Conservation (phyloP, 148 eudicot genomes). For the Linanthus parryae region DNA sequence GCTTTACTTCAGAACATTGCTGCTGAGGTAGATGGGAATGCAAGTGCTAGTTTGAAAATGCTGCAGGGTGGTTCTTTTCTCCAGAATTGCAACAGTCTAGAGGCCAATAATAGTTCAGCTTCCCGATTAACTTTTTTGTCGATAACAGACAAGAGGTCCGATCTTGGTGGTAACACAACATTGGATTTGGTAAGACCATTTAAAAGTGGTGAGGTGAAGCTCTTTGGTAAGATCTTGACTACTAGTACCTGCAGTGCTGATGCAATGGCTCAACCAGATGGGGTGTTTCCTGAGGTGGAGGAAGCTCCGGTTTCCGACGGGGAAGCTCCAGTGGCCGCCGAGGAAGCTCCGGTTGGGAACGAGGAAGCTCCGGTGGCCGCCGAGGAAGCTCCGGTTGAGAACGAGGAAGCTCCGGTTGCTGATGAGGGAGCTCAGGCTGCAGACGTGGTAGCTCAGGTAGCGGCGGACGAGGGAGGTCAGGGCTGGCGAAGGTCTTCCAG, state of each 20-base stretch:
- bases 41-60: conserved; percentile 11
- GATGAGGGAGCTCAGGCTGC: too few relatives aligned
- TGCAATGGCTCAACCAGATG: conserved; percentile 31
- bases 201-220: conserved; percentile 69
- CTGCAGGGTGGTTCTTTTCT: conserved; percentile 29
- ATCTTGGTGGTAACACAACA: conserved; percentile 19
- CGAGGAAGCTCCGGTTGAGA: too few relatives aligned
- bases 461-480: conserved; percentile 33
- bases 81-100: conserved; percentile 34
- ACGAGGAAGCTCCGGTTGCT: too few relatives aligned
- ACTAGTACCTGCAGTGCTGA: conserved; percentile 49
- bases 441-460: too few relatives aligned
- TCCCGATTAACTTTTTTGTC: conserved; percentile 28
- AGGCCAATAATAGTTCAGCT: conserved; percentile 20
- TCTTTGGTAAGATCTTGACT: conserved; percentile 82
- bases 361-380: too few relatives aligned
- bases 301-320: conserved; percentile 20
- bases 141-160: conserved; percentile 16
- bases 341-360: too few relatives aligned
- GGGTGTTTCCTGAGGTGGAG: too few relatives aligned
- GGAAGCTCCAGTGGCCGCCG: too few relatives aligned
- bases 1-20: conserved; percentile 10
- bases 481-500: conserved; percentile 36
- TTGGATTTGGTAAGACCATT: conserved; percentile 43
- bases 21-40: conserved; percentile 25